Evolutionary conservation across 345 rosid genomes (phyloP), one percentile per base, ranked within the genome.

Genomic region (Isatis tinctoria): DNA sequence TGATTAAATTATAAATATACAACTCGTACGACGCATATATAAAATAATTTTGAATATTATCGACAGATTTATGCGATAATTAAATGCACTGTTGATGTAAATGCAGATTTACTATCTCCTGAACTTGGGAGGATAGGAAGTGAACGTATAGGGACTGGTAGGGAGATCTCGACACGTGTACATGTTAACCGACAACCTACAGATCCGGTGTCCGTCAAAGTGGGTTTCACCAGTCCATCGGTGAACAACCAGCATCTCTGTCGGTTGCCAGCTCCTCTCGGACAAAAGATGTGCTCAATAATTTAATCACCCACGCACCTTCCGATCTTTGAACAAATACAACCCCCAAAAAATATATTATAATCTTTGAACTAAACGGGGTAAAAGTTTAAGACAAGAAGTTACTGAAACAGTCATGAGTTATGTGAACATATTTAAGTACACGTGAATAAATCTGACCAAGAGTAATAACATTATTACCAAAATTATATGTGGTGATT

Each of bases 201-300:
- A 60, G 72, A 69, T 47, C 87, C 88, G 88, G 91, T 81, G 79
- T 67, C 82, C 82, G 30, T 48, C 60, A 47, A 32, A 64, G 43
- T 53, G 32, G 17, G 65, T 44, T 61, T 52, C 24, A 63, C 68
- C 24, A 35, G 24, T 68, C 8, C 65, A 62, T 54, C 5, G 1
- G 37, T 37, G 74, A 76, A 84, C 89, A 83, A 26, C 76, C 76
- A 80, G 80, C 89, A 83, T 51, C 67, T 67, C 67, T 87, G 92
- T 87, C 92, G 87, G 87, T 82, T 87, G 85, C 92, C 88, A 84
- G 85, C 84, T 82, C 22, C 75, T 59, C 79, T 16, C 83, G 35
- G 89, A 82, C 92, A 75, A 22, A 27, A 69, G n/a, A 68, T 44
- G 12, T 36, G 52, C 16, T 59, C 6, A 36, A 5, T 22, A 26